A percentile compares a stretch with the other conserved stretches of the same genome.
phyloP scores from a whole-genome alignment of 768 basidiomycete species.

The Suillus occidentalis region DNA sequence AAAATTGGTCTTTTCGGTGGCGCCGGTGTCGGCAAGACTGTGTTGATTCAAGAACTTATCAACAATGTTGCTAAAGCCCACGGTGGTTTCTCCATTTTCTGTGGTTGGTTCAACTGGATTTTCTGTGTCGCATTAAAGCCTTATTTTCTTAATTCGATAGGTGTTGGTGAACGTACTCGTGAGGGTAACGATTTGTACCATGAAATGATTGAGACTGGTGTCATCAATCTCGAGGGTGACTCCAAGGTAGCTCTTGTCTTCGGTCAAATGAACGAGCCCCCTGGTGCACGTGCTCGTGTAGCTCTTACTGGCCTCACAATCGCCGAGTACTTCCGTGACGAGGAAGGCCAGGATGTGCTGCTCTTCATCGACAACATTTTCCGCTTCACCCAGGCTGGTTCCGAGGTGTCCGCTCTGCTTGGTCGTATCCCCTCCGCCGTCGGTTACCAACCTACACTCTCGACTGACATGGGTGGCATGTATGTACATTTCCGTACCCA shows the following conservation, averaged over 20 bases:
- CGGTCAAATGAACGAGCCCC: slow-evolving; percentile 99
- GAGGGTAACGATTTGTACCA: slow-evolving; percentile 99
- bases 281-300: slow-evolving; percentile 99
- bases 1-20: too few relatives aligned
- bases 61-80: slow-evolving; percentile 99
- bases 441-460: slow-evolving; percentile 99
- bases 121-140: slow-evolving; percentile 1
- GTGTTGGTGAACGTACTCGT: slow-evolving; percentile 99
- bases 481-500: slow-evolving; percentile 38
- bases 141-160: slow-evolving; percentile 38
- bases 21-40: slow-evolving; percentile 99
- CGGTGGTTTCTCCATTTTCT: slow-evolving; percentile 99
- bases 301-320: slow-evolving; percentile 99
- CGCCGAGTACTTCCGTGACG: slow-evolving; percentile 99
- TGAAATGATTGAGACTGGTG: slow-evolving; percentile 99
- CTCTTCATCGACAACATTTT: slow-evolving; percentile 99
- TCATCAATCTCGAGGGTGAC: slow-evolving; percentile 99
- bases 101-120: slow-evolving; percentile 52
- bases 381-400: slow-evolving; percentile 99
- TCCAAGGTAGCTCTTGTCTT: slow-evolving; percentile 99
- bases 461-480: slow-evolving; percentile 99
- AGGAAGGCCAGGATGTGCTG: slow-evolving; percentile 99
- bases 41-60: slow-evolving; percentile 99
- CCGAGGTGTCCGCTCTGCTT: slow-evolving; percentile 98
- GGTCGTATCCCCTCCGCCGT: slow-evolving; percentile 99